Percentiles rank a stretch among this genome's conserved stretches.
phyloP scores from a whole-genome alignment of 2,329 filamentous ascomycete species.

The Dendrostoma leiphaemia region DNA sequence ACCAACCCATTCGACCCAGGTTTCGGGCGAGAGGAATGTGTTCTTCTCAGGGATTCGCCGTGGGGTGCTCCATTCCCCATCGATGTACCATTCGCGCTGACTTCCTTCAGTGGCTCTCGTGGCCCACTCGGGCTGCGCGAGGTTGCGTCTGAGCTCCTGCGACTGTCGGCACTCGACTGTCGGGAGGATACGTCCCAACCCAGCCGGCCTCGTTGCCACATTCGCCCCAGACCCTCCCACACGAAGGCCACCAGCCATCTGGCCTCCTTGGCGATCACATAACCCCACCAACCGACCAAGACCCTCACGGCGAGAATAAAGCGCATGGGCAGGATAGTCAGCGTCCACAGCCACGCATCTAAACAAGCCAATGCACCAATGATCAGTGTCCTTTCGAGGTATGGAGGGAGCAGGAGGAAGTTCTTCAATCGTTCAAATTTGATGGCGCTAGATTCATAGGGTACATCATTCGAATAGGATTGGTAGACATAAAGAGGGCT shows the following conservation, averaged over 20 bases:
- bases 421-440: conserved; percentile 92
- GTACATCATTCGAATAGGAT: conserved; percentile 54
- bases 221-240: conserved; percentile 72
- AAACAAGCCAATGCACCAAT: conserved; percentile 91
- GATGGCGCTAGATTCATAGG: conserved; percentile 88
- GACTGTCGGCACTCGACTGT: conserved; percentile 24
- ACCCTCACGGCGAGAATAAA: conserved; percentile 80
- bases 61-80: background rate
- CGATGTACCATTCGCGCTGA: background rate
- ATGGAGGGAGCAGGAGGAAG: conserved; percentile 77
- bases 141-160: conserved; percentile 31
- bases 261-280: conserved; percentile 69
- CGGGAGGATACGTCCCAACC: conserved; percentile 35
- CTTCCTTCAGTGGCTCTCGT: conserved; percentile 17
- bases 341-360: conserved; percentile 94
- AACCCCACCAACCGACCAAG: conserved; percentile 73
- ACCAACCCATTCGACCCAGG: background rate
- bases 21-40: conserved; percentile 7
- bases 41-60: conserved; percentile 4
- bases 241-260: conserved; percentile 74
- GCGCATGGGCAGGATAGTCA: conserved; percentile 88
- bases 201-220: conserved; percentile 66
- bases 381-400: conserved; percentile 78
- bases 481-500: conserved; percentile 66
- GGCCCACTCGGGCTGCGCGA: conserved; percentile 37